These are phyloP conservation scores for Ascochyta pisi DNA, from an alignment of 2,329 filamentous ascomycete genomes.

Conservation along the genomic window DNA sequence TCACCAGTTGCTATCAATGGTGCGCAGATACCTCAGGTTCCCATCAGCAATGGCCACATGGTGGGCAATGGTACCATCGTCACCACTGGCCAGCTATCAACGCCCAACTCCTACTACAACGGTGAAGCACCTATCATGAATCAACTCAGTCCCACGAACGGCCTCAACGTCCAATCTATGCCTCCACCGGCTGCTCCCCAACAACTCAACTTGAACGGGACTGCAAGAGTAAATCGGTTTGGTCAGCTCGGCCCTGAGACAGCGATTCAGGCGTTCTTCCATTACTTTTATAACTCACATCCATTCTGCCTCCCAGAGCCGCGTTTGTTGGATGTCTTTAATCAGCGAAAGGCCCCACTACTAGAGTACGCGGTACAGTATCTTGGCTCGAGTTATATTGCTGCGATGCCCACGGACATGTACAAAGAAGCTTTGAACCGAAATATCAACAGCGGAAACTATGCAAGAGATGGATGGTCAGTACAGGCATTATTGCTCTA, in stretches of 20 bases:
- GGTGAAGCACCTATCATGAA: constrained; percentile 32
- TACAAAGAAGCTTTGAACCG: constrained; percentile 51
- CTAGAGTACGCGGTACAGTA: constrained; percentile 64
- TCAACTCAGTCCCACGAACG: constrained; percentile 33
- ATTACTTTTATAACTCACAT: constrained; percentile 63
- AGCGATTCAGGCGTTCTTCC: constrained; percentile 45
- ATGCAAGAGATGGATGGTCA: constrained; percentile 57
- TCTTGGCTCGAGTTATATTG: constrained; percentile 62
- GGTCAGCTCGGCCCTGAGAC: constrained; percentile 39
- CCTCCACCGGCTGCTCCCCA: constrained; percentile 25
- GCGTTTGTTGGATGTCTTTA: constrained; percentile 51
- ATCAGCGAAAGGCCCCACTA: constrained; percentile 49
- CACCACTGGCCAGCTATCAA: constrained; percentile 34
- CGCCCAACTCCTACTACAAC: constrained; percentile 42
- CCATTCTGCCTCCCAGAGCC: constrained; percentile 62
- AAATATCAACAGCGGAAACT: constrained; percentile 40
- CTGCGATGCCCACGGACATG: constrained; percentile 53
- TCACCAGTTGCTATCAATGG: constrained; percentile 28
- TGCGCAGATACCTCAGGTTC: constrained; percentile 24
- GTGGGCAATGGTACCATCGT: constrained; percentile 7
- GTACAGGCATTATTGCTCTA: constrained; percentile 81
- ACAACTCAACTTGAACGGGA: constrained; percentile 45
- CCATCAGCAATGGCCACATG: constrained; percentile 29
- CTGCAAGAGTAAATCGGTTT: constrained; percentile 39
- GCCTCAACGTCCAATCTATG: constrained; percentile 27